Conservation (phyloP, 495 filamentous ascomycete species). For the Haplographium delicatum region DNA sequence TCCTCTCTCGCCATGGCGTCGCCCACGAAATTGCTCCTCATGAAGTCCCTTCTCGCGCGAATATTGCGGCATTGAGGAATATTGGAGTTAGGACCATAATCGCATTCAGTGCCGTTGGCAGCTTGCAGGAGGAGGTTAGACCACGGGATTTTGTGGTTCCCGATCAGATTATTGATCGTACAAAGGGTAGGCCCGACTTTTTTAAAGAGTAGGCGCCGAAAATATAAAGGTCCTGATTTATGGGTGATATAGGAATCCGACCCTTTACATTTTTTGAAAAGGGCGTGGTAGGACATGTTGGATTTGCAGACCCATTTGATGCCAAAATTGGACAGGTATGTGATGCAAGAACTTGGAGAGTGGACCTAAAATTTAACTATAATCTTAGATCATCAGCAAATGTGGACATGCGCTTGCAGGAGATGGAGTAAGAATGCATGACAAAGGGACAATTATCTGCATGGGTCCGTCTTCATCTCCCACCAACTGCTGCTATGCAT, state of each 20-base stretch:
- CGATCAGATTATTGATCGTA: slow-evolving; percentile 96
- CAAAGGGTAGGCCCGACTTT: slow-evolving; percentile 60
- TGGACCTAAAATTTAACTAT: neutral
- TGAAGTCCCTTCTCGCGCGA: slow-evolving; percentile 85
- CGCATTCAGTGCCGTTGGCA: slow-evolving; percentile 93
- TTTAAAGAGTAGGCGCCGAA: slow-evolving; percentile 4
- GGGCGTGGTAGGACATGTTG: slow-evolving; percentile 89
- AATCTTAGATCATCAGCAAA: slow-evolving; percentile 48
- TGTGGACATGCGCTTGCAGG: slow-evolving; percentile 75
- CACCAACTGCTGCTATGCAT: neutral
- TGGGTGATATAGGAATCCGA: slow-evolving; percentile 38
- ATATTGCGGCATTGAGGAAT: slow-evolving; percentile 87
- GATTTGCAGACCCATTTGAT: slow-evolving; percentile 95
- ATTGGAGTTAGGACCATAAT: slow-evolving; percentile 87
- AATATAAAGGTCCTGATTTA: neutral
- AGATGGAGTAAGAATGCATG: slow-evolving; percentile 72
- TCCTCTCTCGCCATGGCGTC: slow-evolving; percentile 84
- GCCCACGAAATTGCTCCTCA: slow-evolving; percentile 89
- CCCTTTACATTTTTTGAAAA: slow-evolving; percentile 96
- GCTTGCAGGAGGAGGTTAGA: slow-evolving; percentile 82
- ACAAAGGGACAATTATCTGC: slow-evolving; percentile 75
- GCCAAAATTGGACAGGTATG: slow-evolving; percentile 54
- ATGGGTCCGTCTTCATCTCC: slow-evolving; percentile 61
- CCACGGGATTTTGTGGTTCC: slow-evolving; percentile 95
- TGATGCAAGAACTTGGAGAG: neutral